Evolutionary conservation across 176 grass and related monocot species (phyloP), one percentile per base, ranked within the genome.

Genomic region (Aegilops tauschii): DNA sequence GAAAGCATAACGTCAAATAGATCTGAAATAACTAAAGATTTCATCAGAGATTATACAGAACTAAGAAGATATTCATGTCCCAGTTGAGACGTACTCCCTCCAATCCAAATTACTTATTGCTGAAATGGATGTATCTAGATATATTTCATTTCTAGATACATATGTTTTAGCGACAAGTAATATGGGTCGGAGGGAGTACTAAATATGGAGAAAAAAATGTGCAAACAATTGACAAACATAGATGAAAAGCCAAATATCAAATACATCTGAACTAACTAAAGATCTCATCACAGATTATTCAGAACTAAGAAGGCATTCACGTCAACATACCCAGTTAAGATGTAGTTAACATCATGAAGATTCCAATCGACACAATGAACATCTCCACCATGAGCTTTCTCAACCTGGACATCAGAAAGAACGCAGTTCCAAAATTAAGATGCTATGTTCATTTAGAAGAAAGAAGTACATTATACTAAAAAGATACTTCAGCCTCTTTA

Each of bases 291-390:
- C 49, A 87, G 16, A 64, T 45, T 75, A 76, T 65, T 50, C 25
- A 78, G 37, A 87, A 87, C 1, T 67, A 73, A 76, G 54, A 78
- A 76, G 65, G 30, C 16, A 59, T 76, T 83, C 62, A 77, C 18
- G 34, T 25, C n/a, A 63, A 84, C 40, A 70, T 94, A 96, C 94
- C 97, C 97, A 77, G 97, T 99, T 87, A 99, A 89, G 83, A 99
- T 96, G 88, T 96, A 91, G 74, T 99, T 94, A 56, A 69, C 81
- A 74, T 99, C 87, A 78, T 90, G 92, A n/a, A 87, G 81, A 79
- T 96, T 99, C 97, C 97, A 99, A 64, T 99, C 97, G 5, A 99
- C 89, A 75, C 97, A 96, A 84, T 99, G 97, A 94, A 99, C 90
- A 37, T 99, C 94, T 76, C 86, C 93, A 90, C 93, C 80, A 70